A percentile compares a stretch with the other conserved stretches of the same genome.
Evolutionary conservation across 106 monocot species (phyloP).

Genomic region (Gastrodia elata): DNA sequence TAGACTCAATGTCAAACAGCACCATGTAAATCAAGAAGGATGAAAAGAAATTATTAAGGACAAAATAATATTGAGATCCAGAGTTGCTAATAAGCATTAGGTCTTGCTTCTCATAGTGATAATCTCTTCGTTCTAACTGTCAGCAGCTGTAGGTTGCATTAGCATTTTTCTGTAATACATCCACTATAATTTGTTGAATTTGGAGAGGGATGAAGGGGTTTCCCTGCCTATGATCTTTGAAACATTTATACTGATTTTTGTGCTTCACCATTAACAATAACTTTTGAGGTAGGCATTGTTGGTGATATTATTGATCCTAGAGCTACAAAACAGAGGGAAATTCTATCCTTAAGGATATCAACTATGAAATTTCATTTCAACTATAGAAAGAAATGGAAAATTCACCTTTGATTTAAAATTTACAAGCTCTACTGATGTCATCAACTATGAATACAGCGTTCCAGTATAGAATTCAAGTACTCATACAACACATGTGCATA

Average conservation of each 20-base stretch:
- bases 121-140: not conserved
- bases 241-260: too few relatives aligned
- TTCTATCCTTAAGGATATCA: not conserved
- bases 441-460: not conserved
- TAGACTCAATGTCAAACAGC: not conserved
- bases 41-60: not conserved
- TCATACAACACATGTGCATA: not conserved
- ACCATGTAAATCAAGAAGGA: not conserved
- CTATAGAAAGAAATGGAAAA: not conserved
- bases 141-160: too few relatives aligned
- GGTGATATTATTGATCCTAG: too few relatives aligned
- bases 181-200: too few relatives aligned
- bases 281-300: too few relatives aligned
- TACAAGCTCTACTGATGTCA: not conserved
- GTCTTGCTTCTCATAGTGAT: not conserved
- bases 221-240: too few relatives aligned
- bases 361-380: too few relatives aligned
- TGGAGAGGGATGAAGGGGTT: too few relatives aligned
- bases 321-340: not conserved
- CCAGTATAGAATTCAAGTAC: too few relatives aligned
- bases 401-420: not conserved
- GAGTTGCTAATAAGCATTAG: not conserved
- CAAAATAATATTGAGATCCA: not conserved
- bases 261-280: too few relatives aligned
- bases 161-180: too few relatives aligned